A percentile compares a stretch with the other conserved stretches of the same genome.
These are phyloP conservation scores for Melampsora occidentalis DNA, from an alignment of 1,284 basidiomycete species.

Conservation along the genomic window DNA sequence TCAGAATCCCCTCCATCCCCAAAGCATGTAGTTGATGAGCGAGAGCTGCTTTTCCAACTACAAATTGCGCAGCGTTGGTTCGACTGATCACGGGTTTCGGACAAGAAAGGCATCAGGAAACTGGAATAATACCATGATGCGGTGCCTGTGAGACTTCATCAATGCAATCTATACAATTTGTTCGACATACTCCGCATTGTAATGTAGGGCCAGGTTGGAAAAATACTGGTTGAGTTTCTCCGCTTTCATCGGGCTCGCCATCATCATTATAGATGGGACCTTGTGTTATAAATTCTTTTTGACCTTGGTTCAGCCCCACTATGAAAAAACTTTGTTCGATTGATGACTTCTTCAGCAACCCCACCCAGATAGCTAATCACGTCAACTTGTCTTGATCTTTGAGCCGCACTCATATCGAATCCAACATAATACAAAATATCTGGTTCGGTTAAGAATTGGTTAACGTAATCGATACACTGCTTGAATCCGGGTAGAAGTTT, in stretches of 20 bases:
- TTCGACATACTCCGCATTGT: conserved; percentile 85
- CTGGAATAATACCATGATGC: not conserved
- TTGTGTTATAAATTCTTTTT: conserved; percentile 46
- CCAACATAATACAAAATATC: conserved; percentile 87
- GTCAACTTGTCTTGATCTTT: conserved; percentile 84
- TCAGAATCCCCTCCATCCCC: no score
- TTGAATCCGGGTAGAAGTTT: conserved; percentile 88
- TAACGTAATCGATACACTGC: conserved; percentile 86
- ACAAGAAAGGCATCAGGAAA: not conserved
- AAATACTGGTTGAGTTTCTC: conserved; percentile 66
- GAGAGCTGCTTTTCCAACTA: conserved; percentile 90
- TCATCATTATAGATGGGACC: conserved; percentile 43
- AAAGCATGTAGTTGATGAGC: conserved; percentile 95
- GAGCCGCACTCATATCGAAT: conserved; percentile 82
- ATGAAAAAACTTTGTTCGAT: conserved; percentile 91
- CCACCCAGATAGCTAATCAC: conserved; percentile 95
- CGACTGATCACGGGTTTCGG: conserved; percentile 57
- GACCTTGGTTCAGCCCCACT: conserved; percentile 54
- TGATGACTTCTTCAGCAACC: conserved; percentile 87
- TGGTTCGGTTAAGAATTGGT: conserved; percentile 83
- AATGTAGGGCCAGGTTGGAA: conserved; percentile 57
- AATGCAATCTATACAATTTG: conserved; percentile 86
- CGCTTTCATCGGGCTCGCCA: conserved; percentile 64
- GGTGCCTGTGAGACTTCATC: conserved; percentile 59
- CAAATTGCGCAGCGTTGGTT: conserved; percentile 96